Evolutionary conservation across 345 rosid genomes (phyloP).

Genomic region (Pelargonium nanum): DNA sequence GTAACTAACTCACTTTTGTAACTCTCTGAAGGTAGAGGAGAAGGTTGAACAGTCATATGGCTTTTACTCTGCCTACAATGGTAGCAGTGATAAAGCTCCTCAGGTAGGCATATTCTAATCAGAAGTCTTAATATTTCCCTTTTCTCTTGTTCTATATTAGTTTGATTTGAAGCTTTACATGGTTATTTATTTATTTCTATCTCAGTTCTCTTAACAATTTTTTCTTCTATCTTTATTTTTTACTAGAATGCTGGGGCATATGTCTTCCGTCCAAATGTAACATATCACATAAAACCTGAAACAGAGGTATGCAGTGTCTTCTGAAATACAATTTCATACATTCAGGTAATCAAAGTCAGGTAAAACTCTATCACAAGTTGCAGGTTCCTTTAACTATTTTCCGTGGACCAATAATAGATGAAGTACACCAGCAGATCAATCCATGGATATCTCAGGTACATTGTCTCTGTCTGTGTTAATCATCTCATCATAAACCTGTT

Average conservation of each 20-base stretch:
- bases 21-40: conserved; percentile 52
- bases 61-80: conserved; percentile 60
- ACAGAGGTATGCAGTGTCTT: conserved; percentile 42
- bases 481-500: too few relatives aligned
- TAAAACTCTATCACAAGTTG: conserved; percentile 8
- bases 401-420: conserved; percentile 66
- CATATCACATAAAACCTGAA: conserved; percentile 44
- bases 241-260: conserved; percentile 82
- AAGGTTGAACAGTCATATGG: conserved; percentile 56
- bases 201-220: conserved; percentile 4
- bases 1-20: conserved; percentile 17
- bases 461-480: conserved; percentile 1
- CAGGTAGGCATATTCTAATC: conserved; percentile 41
- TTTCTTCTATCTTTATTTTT: conserved; percentile 8
- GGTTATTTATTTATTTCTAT: conserved; percentile 2
- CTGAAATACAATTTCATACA: conserved; percentile 4
- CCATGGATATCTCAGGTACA: conserved; percentile 85
- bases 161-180: conserved; percentile 5
- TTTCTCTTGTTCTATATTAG: neutral
- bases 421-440: conserved; percentile 74
- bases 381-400: conserved; percentile 63
- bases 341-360: neutral
- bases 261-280: conserved; percentile 89
- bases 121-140: conserved; percentile 12
- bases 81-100: conserved; percentile 50